Conservation (phyloP, 2,329 filamentous ascomycete species). For the Nothopassalora personata region DNA sequence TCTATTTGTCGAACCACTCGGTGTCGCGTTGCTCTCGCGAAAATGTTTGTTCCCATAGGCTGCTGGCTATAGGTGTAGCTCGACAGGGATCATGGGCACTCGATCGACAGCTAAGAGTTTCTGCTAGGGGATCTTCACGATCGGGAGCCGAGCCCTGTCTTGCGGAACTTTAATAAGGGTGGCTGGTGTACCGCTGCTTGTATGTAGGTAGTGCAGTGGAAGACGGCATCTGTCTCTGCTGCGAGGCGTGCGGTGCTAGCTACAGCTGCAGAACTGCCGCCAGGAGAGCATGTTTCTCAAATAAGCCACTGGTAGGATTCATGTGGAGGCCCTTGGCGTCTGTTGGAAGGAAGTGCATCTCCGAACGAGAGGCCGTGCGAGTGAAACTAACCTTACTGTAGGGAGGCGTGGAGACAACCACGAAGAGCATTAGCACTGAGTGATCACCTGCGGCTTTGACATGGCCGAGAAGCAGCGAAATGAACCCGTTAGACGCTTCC, state of each 20-base stretch:
- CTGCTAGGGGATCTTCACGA: not conserved
- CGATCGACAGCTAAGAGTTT: not conserved
- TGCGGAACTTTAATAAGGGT: not conserved
- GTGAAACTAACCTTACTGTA: not conserved
- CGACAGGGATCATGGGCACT: conserved; percentile 1
- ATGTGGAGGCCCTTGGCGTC: not conserved
- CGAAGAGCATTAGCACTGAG: too few relatives aligned
- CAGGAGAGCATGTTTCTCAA: not conserved
- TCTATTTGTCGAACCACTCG: not conserved
- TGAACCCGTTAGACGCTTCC: not conserved
- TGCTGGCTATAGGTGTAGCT: conserved; percentile 6
- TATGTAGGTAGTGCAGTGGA: not conserved
- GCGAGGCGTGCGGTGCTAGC: too few relatives aligned
- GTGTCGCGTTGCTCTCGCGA: not conserved
- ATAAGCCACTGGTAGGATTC: not conserved
- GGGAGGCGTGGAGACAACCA: not conserved
- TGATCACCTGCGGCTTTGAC: not conserved
- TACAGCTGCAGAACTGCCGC: too few relatives aligned
- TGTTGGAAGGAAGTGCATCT: not conserved
- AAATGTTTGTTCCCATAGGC: not conserved
- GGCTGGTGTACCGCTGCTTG: not conserved
- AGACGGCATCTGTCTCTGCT: too few relatives aligned
- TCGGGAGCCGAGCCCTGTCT: not conserved
- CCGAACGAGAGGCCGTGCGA: not conserved
- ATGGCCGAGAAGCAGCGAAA: not conserved